Evolutionary conservation across 78 protist genomes (phyloP), one percentile per base, ranked within the genome.

Genomic region (Cavenderia fasciculata): DNA sequence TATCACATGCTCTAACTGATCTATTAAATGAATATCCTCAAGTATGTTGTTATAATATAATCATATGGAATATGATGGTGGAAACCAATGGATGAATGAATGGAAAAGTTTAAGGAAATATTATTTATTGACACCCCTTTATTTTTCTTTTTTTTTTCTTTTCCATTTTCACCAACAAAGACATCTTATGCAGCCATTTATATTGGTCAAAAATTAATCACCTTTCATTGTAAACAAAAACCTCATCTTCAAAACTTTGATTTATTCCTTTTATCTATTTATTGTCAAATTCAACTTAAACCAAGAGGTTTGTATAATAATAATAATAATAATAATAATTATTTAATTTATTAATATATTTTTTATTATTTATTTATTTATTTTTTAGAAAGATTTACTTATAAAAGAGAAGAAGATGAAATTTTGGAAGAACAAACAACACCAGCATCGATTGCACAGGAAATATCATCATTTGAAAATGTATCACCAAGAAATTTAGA

Each of bases 211-310:
- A 82, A 82, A 43, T n/a, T 82, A 10, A 41, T 41, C 0, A 62
- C 72, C 0, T 57, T 40, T 25, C 71, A 82, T 38, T 33, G 43
- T 27, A 82, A 82, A 43, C 38, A 54, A 21, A 62, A 63, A 18
- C 72, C 49, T 4, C 71, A 38, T 2, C 49, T 82, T 18, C 71
- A 68, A 23, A 73, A 56, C 49, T 57, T n/a, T 23, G 89, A 82
- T 54, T 52, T 82, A 65, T 82, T 82, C 46, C 33, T 82, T 4
- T 52, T 82, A 14, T 82, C 89, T 21, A 43, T 82, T 11, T 82
- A 82, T 52, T 33, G 61, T 68, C 89, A 66, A 68, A 82, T 82
- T 68, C 89, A 82, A 43, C 43, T 82, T 38, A 31, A 82, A 36
- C 74, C 89, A 36, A 82, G 89, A 82, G 27, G 69, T 46, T 40